A percentile compares a stretch with the other conserved stretches of the same genome.
phyloP scores from a whole-genome alignment of 2,329 filamentous ascomycete genomes.

The Monosporascus cannonballus region DNA sequence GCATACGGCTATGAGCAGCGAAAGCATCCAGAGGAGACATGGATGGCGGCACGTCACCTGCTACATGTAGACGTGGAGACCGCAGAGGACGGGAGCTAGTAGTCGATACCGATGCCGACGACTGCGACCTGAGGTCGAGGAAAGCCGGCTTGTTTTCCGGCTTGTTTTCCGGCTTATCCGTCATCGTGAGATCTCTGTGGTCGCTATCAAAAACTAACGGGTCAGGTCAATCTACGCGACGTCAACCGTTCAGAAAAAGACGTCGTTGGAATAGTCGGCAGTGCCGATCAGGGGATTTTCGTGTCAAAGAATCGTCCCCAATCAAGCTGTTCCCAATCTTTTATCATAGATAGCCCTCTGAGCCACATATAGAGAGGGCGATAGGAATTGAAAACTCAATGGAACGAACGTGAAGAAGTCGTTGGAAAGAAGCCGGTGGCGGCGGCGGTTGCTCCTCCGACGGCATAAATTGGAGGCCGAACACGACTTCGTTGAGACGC shows the following conservation, averaged over 20 bases:
- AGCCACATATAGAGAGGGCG: not conserved
- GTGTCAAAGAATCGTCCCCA: not conserved
- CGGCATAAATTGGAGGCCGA: not conserved
- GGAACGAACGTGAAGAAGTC: not conserved
- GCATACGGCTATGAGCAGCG: conserved; percentile 79
- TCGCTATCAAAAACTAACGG: not conserved
- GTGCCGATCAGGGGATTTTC: not conserved
- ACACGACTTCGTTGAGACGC: not conserved
- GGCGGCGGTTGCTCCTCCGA: not conserved
- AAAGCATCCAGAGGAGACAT: conserved; percentile 94
- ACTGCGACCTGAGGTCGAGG: conserved; percentile 54
- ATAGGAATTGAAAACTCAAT: not conserved
- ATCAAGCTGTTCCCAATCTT: not conserved
- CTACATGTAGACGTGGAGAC: conserved; percentile 71
- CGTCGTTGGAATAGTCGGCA: not conserved
- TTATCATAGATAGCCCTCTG: not conserved
- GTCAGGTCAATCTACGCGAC: not conserved
- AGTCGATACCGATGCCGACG: conserved; percentile 41
- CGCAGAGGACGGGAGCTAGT: conserved; percentile 48
- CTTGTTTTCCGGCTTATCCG: conserved; percentile 48
- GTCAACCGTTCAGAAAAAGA: not conserved
- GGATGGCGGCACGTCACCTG: conserved; percentile 78
- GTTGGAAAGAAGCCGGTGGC: not conserved
- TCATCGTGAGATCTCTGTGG: conserved; percentile 34
- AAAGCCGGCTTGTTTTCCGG: conserved; percentile 52